Conservation (phyloP, 1,139 yeast genomes). For the Hyphopichia burtonii region DNA sequence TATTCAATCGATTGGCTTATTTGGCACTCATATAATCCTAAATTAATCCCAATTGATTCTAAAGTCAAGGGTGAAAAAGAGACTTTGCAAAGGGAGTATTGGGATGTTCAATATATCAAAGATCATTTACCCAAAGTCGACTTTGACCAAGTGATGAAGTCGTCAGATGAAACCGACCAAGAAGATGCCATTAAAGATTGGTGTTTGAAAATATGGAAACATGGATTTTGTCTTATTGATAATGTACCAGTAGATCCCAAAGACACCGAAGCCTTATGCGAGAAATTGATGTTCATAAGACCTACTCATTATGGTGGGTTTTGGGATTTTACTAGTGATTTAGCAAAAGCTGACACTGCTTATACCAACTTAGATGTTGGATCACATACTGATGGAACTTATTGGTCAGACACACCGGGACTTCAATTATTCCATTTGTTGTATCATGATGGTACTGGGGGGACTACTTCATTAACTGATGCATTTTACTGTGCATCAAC, state of each 20-base stretch:
- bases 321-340: slow-evolving; percentile 78
- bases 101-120: slow-evolving; percentile 52
- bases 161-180: slow-evolving; percentile 26
- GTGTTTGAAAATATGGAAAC: slow-evolving; percentile 55
- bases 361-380: slow-evolving; percentile 69
- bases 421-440: slow-evolving; percentile 70
- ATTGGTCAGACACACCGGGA: slow-evolving; percentile 78
- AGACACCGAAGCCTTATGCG: slow-evolving; percentile 60
- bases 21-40: slow-evolving; percentile 60
- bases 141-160: slow-evolving; percentile 45
- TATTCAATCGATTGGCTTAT: slow-evolving; percentile 54
- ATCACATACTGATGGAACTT: slow-evolving; percentile 75
- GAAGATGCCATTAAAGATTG: slow-evolving; percentile 56
- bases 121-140: slow-evolving; percentile 52
- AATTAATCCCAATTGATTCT: slow-evolving; percentile 28
- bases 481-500: slow-evolving; percentile 63
- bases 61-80: slow-evolving; percentile 31
- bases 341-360: slow-evolving; percentile 72
- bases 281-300: slow-evolving; percentile 60
- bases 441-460: slow-evolving; percentile 70
- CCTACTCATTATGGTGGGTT: slow-evolving; percentile 81
- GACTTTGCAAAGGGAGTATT: slow-evolving; percentile 30
- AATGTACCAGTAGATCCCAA: slow-evolving; percentile 64
- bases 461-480: slow-evolving; percentile 69
- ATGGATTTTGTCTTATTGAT: slow-evolving; percentile 66